Base-by-base conservation (phyloP, 2,329 filamentous ascomycete species). In the Verticillium albo-atrum region DNA sequence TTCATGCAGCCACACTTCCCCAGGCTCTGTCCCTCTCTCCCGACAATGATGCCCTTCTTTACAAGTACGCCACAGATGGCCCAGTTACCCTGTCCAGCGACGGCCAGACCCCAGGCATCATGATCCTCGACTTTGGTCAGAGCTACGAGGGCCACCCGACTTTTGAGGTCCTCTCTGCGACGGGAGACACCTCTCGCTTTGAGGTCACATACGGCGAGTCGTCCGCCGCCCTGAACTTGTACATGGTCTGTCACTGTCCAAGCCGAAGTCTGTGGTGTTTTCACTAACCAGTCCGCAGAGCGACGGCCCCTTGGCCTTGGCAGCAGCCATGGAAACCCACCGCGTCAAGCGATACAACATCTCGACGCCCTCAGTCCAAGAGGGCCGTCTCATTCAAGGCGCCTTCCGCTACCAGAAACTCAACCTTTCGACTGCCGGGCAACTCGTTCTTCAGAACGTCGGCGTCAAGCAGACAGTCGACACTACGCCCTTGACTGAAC, bases 381-480 rank as follows among this genome's bases (percentile, higher is more conserved):
- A 63, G 0, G 74, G 73, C 60, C 67, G 68, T 25, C 66, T 75
- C 6, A 66, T 75, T n/a, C 72, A 74, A 61, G 73, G 73, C 5
- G 70, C 65, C 10, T 68, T 74, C 35, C 65, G 72, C 6, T 75
- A 74, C 60, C 72, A 75, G 61, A 73, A 74, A 61, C 63, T 75
- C 14, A 73, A 71, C 34, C 63, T 75, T 1, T 72, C 69, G 1
- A 69, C 68, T 2, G 57, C 67, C 1, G 72, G 71, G 1, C 61
- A 64, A 6, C 57, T 75, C 0, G 58, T 63, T 1, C 59, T 75
- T 0, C 61, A 61, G 0, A 66, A 64, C 25, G 61, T 74, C 6
- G 71, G 72, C 14, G 66, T 72, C 34, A 63, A 61, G 7, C 63
- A 65, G 1, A 67, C 65, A 3, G 57, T 61, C 10, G 60, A 66